A percentile compares a stretch with the other conserved stretches of the same genome.
phyloP scores from a whole-genome alignment of 192 early-diverging fungal genomes.

The Obelidium mucronatum region DNA sequence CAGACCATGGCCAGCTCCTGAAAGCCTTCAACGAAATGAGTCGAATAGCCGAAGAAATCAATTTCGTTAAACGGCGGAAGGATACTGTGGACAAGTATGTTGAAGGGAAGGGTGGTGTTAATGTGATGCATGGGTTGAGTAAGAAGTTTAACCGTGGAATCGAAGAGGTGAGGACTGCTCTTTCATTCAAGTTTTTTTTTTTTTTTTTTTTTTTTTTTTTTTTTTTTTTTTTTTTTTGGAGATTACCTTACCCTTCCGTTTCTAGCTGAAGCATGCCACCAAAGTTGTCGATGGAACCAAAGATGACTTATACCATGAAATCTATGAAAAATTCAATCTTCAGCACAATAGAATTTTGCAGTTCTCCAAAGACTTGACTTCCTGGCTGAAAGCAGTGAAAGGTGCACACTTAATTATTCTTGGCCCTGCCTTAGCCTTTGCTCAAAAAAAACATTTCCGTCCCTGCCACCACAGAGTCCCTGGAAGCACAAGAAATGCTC shows the following conservation, averaged over 20 bases:
- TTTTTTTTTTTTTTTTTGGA: background rate
- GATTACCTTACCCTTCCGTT: background rate
- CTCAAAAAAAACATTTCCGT: background rate
- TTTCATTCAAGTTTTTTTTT: background rate
- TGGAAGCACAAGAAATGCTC: slow-evolving; percentile 61
- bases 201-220: background rate
- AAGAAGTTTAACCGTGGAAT: slow-evolving; percentile 38
- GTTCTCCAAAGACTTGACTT: slow-evolving; percentile 25
- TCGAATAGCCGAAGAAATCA: slow-evolving; percentile 78
- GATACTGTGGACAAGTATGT: slow-evolving; percentile 88
- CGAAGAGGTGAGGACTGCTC: slow-evolving; percentile 29
- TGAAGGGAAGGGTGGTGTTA: slow-evolving; percentile 69
- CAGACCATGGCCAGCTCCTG: slow-evolving; percentile 56
- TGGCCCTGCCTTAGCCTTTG: background rate
- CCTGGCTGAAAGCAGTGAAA: slow-evolving; percentile 37
- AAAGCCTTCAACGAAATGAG: slow-evolving; percentile 41
- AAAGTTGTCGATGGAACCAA: slow-evolving; percentile 58
- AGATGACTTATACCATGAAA: slow-evolving; percentile 31
- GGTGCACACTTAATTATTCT: slow-evolving; percentile 14
- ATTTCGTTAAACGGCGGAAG: slow-evolving; percentile 85
- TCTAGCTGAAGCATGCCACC: slow-evolving; percentile 69
- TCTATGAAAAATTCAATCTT: slow-evolving; percentile 21
- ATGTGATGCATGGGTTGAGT: slow-evolving; percentile 80
- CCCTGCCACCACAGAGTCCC: too few species aligned
- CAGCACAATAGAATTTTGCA: slow-evolving; percentile 26